Evolutionary conservation across 805 yeast genomes (phyloP).

Genomic region (Ogataea dorogensis): DNA sequence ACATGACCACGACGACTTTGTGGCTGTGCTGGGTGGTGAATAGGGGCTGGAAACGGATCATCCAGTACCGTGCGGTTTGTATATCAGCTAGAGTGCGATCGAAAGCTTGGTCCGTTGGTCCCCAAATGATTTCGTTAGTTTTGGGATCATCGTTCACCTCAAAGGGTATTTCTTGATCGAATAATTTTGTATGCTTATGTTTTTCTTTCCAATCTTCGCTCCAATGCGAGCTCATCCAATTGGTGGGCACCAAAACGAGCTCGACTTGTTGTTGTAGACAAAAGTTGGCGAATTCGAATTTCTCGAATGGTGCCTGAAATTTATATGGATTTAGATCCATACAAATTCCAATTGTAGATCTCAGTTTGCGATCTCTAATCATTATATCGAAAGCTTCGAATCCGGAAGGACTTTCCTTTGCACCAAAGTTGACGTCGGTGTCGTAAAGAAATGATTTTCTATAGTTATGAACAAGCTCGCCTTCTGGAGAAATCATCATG

Average conservation of each 20-base stretch:
- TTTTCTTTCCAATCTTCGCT: slow-evolving; percentile 24
- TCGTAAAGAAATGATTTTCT: slow-evolving; percentile 74
- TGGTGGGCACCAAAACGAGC: slow-evolving; percentile 76
- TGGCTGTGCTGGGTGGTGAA: slow-evolving; percentile 19
- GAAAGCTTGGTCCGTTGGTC: slow-evolving; percentile 7
- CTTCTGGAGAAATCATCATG: slow-evolving; percentile 56
- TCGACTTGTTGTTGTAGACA: slow-evolving; percentile 48
- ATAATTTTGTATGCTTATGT: slow-evolving; percentile 23
- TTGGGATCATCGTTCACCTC: slow-evolving; percentile 22
- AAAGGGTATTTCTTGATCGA: slow-evolving; percentile 15
- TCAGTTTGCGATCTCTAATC: slow-evolving; percentile 33
- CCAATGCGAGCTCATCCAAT: slow-evolving; percentile 67
- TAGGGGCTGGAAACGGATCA: slow-evolving; percentile 49
- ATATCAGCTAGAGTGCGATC: slow-evolving; percentile 25
- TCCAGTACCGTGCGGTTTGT: slow-evolving; percentile 56
- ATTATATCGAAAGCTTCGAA: slow-evolving; percentile 51
- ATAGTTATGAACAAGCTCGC: slow-evolving; percentile 61
- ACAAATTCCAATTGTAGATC: slow-evolving; percentile 76
- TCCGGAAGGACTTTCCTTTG: slow-evolving; percentile 60
- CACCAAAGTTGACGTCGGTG: slow-evolving; percentile 81
- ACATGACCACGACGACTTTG: slow-evolving; percentile 42
- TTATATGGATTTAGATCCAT: slow-evolving; percentile 92
- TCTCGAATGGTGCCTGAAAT: slow-evolving; percentile 74
- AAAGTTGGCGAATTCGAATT: slow-evolving; percentile 65
- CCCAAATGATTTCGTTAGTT: slow-evolving; percentile 5